Conservation (phyloP, 805 yeast genomes). For the Yamadazyma ubonensis region DNA sequence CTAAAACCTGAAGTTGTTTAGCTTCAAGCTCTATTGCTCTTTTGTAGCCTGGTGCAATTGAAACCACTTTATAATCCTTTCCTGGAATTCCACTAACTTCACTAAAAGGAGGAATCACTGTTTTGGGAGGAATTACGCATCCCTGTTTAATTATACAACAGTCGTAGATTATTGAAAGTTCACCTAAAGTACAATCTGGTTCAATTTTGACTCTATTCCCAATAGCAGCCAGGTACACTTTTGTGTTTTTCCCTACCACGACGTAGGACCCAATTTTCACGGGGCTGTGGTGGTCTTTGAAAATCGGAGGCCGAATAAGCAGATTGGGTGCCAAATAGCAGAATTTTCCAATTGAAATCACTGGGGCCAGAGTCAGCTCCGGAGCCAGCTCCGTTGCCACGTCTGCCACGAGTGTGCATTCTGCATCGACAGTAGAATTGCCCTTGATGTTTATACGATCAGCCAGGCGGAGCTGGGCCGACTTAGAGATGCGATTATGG, state of each 20-base stretch:
- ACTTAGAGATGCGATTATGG: constrained; percentile 49
- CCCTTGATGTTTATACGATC: constrained; percentile 47
- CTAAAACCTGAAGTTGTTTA: constrained; percentile 22
- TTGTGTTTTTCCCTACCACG: constrained; percentile 36
- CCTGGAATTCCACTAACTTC: constrained; percentile 44
- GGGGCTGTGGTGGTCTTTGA: constrained; percentile 19
- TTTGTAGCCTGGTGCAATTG: constrained; percentile 32
- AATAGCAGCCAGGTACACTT: constrained; percentile 36
- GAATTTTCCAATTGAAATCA: constrained; percentile 49
- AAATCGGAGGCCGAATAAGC: constrained; percentile 20
- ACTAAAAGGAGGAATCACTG: constrained; percentile 53
- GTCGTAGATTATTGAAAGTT: constrained; percentile 46
- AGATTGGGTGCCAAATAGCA: constrained; percentile 36
- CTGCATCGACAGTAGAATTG: constrained; percentile 41
- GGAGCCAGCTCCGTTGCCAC: too few species aligned
- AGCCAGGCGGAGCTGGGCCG: constrained; percentile 44
- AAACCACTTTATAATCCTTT: constrained; percentile 22
- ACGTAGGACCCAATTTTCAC: constrained; percentile 49
- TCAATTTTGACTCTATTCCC: constrained; percentile 55
- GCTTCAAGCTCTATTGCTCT: constrained; percentile 39
- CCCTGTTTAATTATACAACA: constrained; percentile 48
- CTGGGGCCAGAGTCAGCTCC: too few species aligned
- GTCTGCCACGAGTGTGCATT: constrained; percentile 35
- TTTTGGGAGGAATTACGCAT: constrained; percentile 40
- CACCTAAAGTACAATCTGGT: constrained; percentile 33